Evolutionary conservation across 2,329 filamentous ascomycete genomes (phyloP), one percentile per base, ranked within the genome.

Genomic region (Sordariomycetes sp.): DNA sequence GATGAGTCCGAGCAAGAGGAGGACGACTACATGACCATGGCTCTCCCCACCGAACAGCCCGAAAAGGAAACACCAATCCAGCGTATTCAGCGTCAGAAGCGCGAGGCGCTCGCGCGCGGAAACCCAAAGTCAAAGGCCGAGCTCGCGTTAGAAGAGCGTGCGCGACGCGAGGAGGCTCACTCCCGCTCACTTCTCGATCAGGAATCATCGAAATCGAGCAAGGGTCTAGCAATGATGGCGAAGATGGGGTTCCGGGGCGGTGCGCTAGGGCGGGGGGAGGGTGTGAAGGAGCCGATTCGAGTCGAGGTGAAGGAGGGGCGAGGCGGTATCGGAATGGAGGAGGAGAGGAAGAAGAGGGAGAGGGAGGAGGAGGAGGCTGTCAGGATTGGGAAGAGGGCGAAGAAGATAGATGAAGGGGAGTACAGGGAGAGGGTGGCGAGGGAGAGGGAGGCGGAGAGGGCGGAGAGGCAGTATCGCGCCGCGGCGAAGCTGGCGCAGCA

Each of bases 1-100:
- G 42, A 50, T 6, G 22, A 50, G 22, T n/a, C 20, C n/a, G 87
- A 89, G n/a, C n/a, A n/a, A 7, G 89, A 90, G 22, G 89, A 90
- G 61, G 90, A 96, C 62, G 94, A 99, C 71, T 97, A 99, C 76
- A 95, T 99, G 87, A 90, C 86, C 64, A 97, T 99, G 92, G 78
- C 85, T 15, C 91, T 99, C 67, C 42, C 55, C 28, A 78, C 81
- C 20, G 88, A 95, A 32, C 67, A 79, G 72, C 65, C 76, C 68
- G 67, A 81, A 72, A 70, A 73, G 72, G 77, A 81, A 64, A 77
- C 76, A 1, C 82, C 78, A 1, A 66, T 81, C 15, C 78, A 81
- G 64, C 74, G 79, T n/a, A 73, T 75, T 7, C 69, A 74, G 61
- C 76, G 77, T 8, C 72, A 78, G 32, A 75, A 76, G 63, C 78